These are phyloP conservation scores for Akebia trifoliata DNA, from an alignment of 164 flowering plant species.

Conservation along the genomic window DNA sequence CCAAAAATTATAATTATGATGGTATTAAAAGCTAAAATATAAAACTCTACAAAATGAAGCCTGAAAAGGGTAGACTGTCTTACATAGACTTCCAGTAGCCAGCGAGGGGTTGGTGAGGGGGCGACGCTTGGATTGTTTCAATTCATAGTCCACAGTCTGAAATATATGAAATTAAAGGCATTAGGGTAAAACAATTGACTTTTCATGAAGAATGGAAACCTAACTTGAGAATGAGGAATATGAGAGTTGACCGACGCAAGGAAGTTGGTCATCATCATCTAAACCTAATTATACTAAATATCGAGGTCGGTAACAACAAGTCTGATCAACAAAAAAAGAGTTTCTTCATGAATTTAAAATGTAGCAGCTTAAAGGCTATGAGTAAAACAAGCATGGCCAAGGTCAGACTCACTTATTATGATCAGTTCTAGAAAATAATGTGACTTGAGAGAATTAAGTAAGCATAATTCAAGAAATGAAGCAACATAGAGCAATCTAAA, in stretches of 20 bases:
- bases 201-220: neutral
- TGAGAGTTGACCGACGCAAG: neutral
- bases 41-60: too few species aligned
- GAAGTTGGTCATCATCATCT: neutral
- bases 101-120: neutral
- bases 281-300: neutral
- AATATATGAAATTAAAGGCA: neutral
- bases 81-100: neutral
- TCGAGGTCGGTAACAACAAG: neutral
- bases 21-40: too few species aligned
- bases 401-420: neutral
- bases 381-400: neutral
- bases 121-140: neutral
- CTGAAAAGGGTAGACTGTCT: neutral
- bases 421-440: too few species aligned
- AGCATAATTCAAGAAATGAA: too few species aligned
- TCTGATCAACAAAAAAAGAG: neutral
- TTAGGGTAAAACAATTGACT: too few species aligned
- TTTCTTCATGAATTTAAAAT: neutral
- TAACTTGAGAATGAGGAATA: neutral
- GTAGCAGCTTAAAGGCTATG: neutral
- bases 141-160: neutral
- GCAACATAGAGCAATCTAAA: too few species aligned
- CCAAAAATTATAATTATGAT: too few species aligned
- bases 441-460: neutral